These are phyloP conservation scores for Neofusicoccum parvum DNA, from an alignment of 2,329 filamentous ascomycete species.

Conservation along the genomic window DNA sequence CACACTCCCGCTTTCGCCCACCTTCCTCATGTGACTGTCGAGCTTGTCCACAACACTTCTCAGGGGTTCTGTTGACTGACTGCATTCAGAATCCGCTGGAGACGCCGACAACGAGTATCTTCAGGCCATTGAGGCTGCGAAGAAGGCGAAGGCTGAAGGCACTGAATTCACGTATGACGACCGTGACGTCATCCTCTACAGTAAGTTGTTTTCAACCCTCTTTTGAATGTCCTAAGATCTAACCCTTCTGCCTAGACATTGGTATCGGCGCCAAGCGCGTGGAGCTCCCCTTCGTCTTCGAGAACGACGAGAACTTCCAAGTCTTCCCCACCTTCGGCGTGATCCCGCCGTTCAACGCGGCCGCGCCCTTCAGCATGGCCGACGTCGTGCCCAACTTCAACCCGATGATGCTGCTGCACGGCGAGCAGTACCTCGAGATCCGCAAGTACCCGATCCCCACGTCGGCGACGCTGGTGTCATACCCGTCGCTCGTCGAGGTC, in stretches of 20 bases:
- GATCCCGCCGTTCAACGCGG: conserved; percentile 87
- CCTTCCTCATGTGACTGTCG: neutral
- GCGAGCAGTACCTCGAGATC: conserved; percentile 97
- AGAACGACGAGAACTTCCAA: conserved; percentile 90
- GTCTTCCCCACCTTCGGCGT: conserved; percentile 94
- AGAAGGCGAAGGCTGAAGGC: conserved; percentile 70
- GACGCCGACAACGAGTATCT: conserved; percentile 56
- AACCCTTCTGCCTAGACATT: conserved; percentile 57
- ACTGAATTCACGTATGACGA: conserved; percentile 83
- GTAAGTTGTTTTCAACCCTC: conserved; percentile 29
- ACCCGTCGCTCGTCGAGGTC: conserved; percentile 84
- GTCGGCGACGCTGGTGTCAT: conserved; percentile 72
- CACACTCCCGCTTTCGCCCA: neutral
- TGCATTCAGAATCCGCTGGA: conserved; percentile 8
- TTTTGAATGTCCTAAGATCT: conserved; percentile 22
- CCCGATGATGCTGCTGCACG: conserved; percentile 98
- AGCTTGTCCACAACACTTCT: neutral
- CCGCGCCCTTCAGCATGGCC: conserved; percentile 75
- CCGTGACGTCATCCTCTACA: conserved; percentile 90
- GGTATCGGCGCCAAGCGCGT: conserved; percentile 89
- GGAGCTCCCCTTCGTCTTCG: conserved; percentile 85
- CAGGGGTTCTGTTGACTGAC: neutral
- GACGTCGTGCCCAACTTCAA: conserved; percentile 93
- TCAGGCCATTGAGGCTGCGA: conserved; percentile 74
- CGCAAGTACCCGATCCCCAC: conserved; percentile 91